phyloP scores from a whole-genome alignment of 768 basidiomycete genomes.

The Trametes gibbosa region DNA sequence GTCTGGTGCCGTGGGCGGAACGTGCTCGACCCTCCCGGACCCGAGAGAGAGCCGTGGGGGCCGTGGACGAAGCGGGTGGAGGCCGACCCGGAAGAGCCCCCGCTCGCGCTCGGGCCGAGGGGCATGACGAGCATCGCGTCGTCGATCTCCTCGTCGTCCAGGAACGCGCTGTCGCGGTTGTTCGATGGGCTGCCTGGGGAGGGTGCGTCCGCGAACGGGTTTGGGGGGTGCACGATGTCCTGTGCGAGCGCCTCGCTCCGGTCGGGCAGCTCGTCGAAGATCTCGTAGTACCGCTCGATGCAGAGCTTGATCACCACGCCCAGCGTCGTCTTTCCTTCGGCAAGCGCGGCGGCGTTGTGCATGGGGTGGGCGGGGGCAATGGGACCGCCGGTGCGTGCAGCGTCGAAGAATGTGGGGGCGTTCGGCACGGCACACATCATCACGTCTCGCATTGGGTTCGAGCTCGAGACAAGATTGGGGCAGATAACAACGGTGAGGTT shows the following conservation, averaged over 20 bases:
- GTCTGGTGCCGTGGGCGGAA: slow-evolving; percentile 15
- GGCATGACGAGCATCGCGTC: slow-evolving; percentile 76
- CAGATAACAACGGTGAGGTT: slow-evolving; percentile 79
- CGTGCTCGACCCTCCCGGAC: slow-evolving; percentile 1
- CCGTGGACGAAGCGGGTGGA: slow-evolving; percentile 6
- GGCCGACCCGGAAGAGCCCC: not conserved
- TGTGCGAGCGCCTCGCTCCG: slow-evolving; percentile 51
- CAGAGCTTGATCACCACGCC: slow-evolving; percentile 73
- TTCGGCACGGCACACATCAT: slow-evolving; percentile 67
- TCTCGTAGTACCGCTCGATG: slow-evolving; percentile 80
- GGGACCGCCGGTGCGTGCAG: slow-evolving; percentile 21
- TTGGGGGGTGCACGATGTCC: slow-evolving; percentile 2
- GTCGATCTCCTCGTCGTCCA: slow-evolving; percentile 73
- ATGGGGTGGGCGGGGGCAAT: slow-evolving; percentile 12
- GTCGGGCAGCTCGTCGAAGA: slow-evolving; percentile 81
- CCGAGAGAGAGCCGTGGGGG: not conserved
- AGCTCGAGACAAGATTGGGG: slow-evolving; percentile 74
- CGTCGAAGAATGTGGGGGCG: slow-evolving; percentile 38
- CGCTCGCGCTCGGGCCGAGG: slow-evolving; percentile 43
- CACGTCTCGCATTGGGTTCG: slow-evolving; percentile 69
- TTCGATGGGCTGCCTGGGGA: slow-evolving; percentile 21
- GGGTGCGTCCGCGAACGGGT: slow-evolving; percentile 16
- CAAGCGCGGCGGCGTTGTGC: slow-evolving; percentile 27
- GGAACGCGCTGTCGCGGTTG: slow-evolving; percentile 34
- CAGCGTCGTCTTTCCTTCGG: slow-evolving; percentile 58